A percentile compares a stretch with the other conserved stretches of the same genome.
phyloP scores from a whole-genome alignment of 495 filamentous ascomycete species.

The Podospora fimiseda region DNA sequence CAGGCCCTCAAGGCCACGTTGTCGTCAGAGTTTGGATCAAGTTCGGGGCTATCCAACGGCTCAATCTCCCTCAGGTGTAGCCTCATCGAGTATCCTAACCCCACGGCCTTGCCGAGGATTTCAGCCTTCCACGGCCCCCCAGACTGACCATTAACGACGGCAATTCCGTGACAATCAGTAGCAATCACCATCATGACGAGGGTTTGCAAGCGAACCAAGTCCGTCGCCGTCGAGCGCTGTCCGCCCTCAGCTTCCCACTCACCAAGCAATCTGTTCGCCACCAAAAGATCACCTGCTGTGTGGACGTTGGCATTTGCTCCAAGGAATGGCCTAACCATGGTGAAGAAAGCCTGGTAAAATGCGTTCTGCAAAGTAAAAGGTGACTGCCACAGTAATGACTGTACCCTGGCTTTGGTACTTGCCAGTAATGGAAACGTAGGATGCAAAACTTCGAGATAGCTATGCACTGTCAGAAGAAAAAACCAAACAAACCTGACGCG shows the following conservation, averaged over 20 bases:
- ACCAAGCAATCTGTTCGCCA: constrained; percentile 44
- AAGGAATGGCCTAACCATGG: constrained; percentile 53
- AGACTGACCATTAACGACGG: constrained; percentile 26
- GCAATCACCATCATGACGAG: constrained; percentile 56
- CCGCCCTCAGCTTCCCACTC: constrained; percentile 48
- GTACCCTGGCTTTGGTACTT: constrained; percentile 55
- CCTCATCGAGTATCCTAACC: constrained; percentile 51
- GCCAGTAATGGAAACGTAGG: constrained; percentile 69
- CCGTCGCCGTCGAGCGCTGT: constrained; percentile 39
- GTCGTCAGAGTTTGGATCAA: constrained; percentile 63
- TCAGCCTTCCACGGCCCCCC: constrained; percentile 31
- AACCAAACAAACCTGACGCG: too few relatives aligned
- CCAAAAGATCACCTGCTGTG: constrained; percentile 32
- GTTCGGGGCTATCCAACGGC: constrained; percentile 17
- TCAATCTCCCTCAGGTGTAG: constrained; percentile 39
- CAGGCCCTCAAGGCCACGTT: constrained; percentile 65
- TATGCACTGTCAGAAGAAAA: constrained; percentile 18
- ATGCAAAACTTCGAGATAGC: constrained; percentile 68
- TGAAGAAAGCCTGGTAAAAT: constrained; percentile 63
- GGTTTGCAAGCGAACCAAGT: constrained; percentile 58
- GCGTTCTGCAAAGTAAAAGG: constrained; percentile 58
- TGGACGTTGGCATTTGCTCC: constrained; percentile 35
- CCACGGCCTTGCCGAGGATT: constrained; percentile 52
- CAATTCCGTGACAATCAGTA: constrained; percentile 43
- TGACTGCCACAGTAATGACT: constrained; percentile 55